Evolutionary conservation across 768 basidiomycete species (phyloP).

Genomic region (Lactarius psammicola): DNA sequence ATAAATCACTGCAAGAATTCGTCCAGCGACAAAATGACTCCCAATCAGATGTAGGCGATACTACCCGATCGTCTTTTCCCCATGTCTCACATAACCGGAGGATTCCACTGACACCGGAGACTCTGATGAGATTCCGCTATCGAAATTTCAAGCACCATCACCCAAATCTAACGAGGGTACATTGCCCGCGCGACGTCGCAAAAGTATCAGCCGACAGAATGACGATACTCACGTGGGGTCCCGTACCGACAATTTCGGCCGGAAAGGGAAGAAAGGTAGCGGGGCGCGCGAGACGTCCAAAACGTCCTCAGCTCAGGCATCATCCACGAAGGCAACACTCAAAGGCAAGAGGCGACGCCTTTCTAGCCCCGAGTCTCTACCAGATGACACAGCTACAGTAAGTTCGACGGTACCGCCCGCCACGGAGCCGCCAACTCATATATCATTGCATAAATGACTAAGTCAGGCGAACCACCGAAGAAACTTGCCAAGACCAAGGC

Average conservation of each 20-base stretch:
- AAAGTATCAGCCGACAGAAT: not conserved
- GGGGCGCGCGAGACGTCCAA: not conserved
- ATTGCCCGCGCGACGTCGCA: not conserved
- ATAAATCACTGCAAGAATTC: constrained; percentile 31
- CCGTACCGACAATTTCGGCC: not conserved
- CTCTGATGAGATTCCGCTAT: constrained; percentile 24
- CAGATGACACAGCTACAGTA: constrained; percentile 3
- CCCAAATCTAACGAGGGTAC: not conserved
- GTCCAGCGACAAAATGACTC: constrained; percentile 14
- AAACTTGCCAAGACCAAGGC: constrained; percentile 13
- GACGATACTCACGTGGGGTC: not conserved
- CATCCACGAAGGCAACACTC: not conserved
- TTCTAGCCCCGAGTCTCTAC: not conserved
- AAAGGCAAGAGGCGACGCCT: constrained; percentile 12
- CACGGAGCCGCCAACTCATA: not conserved
- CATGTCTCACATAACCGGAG: constrained; percentile 16
- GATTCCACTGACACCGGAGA: constrained; percentile 8
- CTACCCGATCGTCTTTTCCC: not conserved
- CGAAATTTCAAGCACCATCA: not conserved
- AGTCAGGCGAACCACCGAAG: constrained; percentile 6
- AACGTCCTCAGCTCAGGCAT: not conserved
- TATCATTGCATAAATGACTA: not conserved
- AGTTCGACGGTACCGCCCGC: not conserved
- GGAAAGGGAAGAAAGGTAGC: constrained; percentile 1
- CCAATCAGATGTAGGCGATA: constrained; percentile 25